These are phyloP conservation scores for Myxozyma geophila DNA, from an alignment of 805 yeast species.

Conservation along the genomic window DNA sequence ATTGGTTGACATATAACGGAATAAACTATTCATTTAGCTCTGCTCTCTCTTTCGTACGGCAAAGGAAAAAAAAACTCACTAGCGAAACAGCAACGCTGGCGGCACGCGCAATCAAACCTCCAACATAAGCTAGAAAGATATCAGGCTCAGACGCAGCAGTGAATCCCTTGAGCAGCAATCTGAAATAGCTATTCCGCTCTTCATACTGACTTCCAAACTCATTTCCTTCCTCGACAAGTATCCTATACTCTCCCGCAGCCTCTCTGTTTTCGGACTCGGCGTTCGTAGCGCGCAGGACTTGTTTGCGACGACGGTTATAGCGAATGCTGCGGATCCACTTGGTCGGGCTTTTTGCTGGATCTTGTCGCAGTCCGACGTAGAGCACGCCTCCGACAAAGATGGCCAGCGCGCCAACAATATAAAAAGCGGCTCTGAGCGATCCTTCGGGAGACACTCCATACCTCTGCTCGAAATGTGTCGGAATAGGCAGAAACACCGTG, in stretches of 20 bases:
- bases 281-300: conserved; percentile 34
- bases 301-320: conserved; percentile 32
- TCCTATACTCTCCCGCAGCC: conserved; percentile 42
- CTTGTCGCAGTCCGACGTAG: conserved; percentile 54
- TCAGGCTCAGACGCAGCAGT: conserved; percentile 51
- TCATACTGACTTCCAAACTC: conserved; percentile 29
- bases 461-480: conserved; percentile 52
- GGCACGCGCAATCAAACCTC: conserved; percentile 66
- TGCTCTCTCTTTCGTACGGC: too few species aligned
- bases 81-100: conserved; percentile 53
- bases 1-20: conserved; percentile 65
- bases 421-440: conserved; percentile 56
- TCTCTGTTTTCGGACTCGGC: conserved; percentile 38
- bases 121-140: conserved; percentile 61
- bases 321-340: conserved; percentile 42
- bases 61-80: conserved; percentile 11
- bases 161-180: conserved; percentile 55
- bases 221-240: conserved; percentile 27
- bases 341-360: conserved; percentile 44
- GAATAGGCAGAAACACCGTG: conserved; percentile 58
- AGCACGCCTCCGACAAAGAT: conserved; percentile 49
- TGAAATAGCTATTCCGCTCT: conserved; percentile 44
- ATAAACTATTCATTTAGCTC: conserved; percentile 58
- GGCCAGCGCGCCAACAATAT: conserved; percentile 53
- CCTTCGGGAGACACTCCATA: conserved; percentile 48